These are phyloP conservation scores for Colletotrichum orbiculare DNA, from an alignment of 2,329 filamentous ascomycete genomes.

Conservation along the genomic window DNA sequence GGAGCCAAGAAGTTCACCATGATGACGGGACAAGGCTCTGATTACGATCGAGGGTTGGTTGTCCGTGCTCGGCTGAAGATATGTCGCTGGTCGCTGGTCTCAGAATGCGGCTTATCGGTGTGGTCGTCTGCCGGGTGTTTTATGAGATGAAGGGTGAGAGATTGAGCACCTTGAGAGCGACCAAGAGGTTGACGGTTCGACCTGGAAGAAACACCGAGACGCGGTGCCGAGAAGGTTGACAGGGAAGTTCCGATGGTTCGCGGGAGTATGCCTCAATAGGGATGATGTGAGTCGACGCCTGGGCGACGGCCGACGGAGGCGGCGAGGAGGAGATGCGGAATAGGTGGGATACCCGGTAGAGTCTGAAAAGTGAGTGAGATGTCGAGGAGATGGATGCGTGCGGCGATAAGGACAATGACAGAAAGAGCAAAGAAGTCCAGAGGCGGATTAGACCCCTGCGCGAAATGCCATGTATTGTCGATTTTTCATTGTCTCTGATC, in stretches of 20 bases:
- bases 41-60: not conserved
- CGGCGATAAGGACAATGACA: not conserved
- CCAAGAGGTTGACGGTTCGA: not conserved
- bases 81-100: not conserved
- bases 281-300: not conserved
- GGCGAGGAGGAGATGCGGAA: too few species aligned
- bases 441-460: constrained; percentile 4
- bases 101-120: constrained; percentile 6
- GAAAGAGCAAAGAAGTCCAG: not conserved
- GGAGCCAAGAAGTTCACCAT: constrained; percentile 27
- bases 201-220: constrained; percentile 1
- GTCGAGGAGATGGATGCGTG: not conserved
- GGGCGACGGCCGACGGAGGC: too few species aligned
- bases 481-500: not conserved
- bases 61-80: not conserved
- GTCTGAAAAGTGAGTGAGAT: too few species aligned
- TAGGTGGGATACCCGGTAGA: too few species aligned
- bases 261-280: constrained; percentile 9
- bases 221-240: too few species aligned
- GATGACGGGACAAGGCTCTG: not conserved
- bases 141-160: constrained; percentile 7
- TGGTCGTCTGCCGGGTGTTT: constrained; percentile 18
- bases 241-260: not conserved
- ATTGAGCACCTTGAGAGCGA: constrained; percentile 32
- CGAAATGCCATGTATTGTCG: not conserved